Evolutionary conservation across 306 rosid species (phyloP).

Genomic region (Crataegus laevigata): DNA sequence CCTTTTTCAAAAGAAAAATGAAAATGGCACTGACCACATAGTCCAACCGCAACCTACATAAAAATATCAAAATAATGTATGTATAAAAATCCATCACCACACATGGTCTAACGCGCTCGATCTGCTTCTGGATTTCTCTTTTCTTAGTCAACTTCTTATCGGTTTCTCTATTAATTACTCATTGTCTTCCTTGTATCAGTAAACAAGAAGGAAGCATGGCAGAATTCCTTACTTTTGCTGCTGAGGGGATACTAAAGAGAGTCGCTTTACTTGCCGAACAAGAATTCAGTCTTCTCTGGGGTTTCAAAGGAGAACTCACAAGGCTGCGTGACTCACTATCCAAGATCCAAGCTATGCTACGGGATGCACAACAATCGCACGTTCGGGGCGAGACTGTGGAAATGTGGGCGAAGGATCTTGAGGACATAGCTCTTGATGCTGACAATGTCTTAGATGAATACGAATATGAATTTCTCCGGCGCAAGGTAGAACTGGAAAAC

Average conservation of each 20-base stretch:
- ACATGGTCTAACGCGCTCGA: too few relatives aligned
- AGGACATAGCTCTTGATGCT: neutral
- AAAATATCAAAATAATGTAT: too few relatives aligned
- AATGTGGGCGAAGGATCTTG: conserved; percentile 8
- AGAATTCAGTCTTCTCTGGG: neutral
- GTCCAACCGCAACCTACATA: too few relatives aligned
- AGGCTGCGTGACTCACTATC: neutral
- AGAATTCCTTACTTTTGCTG: neutral
- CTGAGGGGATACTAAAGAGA: neutral
- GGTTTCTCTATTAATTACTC: too few relatives aligned
- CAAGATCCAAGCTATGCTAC: neutral
- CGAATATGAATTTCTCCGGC: conserved; percentile 3
- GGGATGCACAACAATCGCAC: neutral
- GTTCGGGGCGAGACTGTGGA: neutral
- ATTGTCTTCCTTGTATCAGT: too few relatives aligned
- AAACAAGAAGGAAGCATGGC: neutral
- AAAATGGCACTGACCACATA: too few relatives aligned
- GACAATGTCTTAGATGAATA: neutral
- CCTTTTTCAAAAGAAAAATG: too few relatives aligned
- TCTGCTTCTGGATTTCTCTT: too few relatives aligned
- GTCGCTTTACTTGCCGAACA: neutral
- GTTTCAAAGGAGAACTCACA: conserved; percentile 1
- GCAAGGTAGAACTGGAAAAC: neutral
- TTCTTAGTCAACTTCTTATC: too few relatives aligned
- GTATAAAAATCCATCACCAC: too few relatives aligned